Evolutionary conservation across 257 asterid genomes (phyloP), one percentile per base, ranked within the genome.

Genomic region (Euphrasia confusa): DNA sequence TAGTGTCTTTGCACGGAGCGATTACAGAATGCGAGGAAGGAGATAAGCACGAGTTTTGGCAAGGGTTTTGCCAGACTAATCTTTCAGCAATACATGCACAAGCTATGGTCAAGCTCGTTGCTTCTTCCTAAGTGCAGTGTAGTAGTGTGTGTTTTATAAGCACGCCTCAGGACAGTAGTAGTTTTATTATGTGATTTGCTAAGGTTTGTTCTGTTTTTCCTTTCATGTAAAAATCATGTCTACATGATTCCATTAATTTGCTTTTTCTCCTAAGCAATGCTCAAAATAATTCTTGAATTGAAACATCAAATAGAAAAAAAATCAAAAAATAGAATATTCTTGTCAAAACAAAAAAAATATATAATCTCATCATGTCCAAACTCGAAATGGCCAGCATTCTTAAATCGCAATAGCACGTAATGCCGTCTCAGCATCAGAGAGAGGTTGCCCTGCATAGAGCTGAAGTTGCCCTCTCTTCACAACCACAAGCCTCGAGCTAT

Each of bases 371-470:
- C 33, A 30, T 30, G 42, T 3, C 42, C 11, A 11, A 9, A 37
- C 42, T 0, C 42, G 2, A 11, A 6, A 37, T 8, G 11, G 7
- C 9, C 42, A 3, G 42, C 42, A 0, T 13, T 1, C 59, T 64
- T 65, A 59, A 53, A 81, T 66, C 2, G 2, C 14, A 53, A 88
- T 57, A 24, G 79, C 76, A 53, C 76, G 81, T 71, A 92, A 80
- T 54, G 83, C 83, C 88, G 57, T 75, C 85, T 92, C 97, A 60
- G 76, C 99, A 44, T 92, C 95, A 44, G 73, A 67, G 10, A 89
- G 84, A 5, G 96, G 88, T 67, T 89, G 99, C 54, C 99, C 99
- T 40, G 91, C 96, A 56, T 81, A 92, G 50, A 92, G 95, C 66
- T 74, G 72, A 70, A 92, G 91, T 48, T 84, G 81, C 48, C 97